Base-by-base conservation (phyloP, 441 rosid genomes). In the Corymbia citriodora region DNA sequence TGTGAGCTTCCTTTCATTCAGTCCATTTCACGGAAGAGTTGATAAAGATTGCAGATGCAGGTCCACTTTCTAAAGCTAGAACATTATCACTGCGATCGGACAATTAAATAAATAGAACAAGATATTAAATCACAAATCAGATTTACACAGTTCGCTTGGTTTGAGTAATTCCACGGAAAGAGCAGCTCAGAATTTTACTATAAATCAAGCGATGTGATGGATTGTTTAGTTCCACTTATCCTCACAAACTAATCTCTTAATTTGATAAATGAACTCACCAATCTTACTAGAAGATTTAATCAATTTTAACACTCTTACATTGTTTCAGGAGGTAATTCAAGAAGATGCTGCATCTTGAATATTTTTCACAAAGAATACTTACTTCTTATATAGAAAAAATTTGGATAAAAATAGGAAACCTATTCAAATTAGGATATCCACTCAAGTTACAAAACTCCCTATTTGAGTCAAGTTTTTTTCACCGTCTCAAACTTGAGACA, bases 171-270 rank as follows among this genome's bases (percentile, higher is more conserved):
- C 8, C 25, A 36, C 0, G 1, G 6, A 10, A 72, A 72, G 49
- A 3, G 25, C 2, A 10, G 4, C 23, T 72, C 15, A 10, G 1
- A 19, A 36, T 72, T 18, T 8, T 10, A 72, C 10, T 18, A 5
- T 72, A 72, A 7, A 72, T 72, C 27, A 5, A 72, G 6, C 2
- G 82, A 18, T 9, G 9, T 3, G 3, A 16, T 0, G 3, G 4
- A 18, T 19, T 57, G 13, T 57, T 57, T 23, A 57, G 63, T 57
- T 23, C 29, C 18, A 63, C 7, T 63, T 40, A 40, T 63, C 72
- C 16, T 29, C 36, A 29, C 10, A 1, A 63, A 14, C 5, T 65
- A 65, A 14, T 15, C 10, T 65, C 11, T 65, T n/a, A 15, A 65
- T 68, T 33, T 68, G 6, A 68, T 21, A 31, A 31, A 16, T 17